Conservation (phyloP, 306 rosid genomes). For the Dalbergia cultrata region DNA sequence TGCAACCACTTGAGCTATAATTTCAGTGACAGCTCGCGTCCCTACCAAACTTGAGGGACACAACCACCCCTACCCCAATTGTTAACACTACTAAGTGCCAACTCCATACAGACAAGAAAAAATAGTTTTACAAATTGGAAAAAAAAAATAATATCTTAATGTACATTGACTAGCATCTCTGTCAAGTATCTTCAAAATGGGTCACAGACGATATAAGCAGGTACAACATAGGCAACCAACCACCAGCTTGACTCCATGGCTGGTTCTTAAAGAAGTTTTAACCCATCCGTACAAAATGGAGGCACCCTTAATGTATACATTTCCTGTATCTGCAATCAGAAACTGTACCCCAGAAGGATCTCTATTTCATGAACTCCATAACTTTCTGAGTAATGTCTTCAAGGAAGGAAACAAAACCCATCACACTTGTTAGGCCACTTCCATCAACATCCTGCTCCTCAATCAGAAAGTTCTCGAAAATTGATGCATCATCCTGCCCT, state of each 20-base stretch:
- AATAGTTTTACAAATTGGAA: conserved; percentile 10
- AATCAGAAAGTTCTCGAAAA: conserved; percentile 88
- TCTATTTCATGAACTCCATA: conserved; percentile 76
- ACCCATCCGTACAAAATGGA: conserved; percentile 44
- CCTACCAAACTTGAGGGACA: no score
- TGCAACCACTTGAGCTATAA: neutral
- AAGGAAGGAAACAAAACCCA: conserved; percentile 87
- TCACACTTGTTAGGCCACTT: conserved; percentile 82
- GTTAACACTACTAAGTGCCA: neutral
- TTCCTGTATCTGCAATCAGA: conserved; percentile 41
- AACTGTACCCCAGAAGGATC: conserved; percentile 39
- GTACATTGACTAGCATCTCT: conserved; percentile 48
- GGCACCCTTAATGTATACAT: conserved; percentile 41
- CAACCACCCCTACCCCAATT: neutral
- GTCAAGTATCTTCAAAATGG: conserved; percentile 13
- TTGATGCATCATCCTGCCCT: conserved; percentile 89
- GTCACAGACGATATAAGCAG: conserved; percentile 27
- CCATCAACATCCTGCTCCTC: conserved; percentile 98
- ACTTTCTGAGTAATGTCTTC: conserved; percentile 78
- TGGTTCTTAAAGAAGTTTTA: conserved; percentile 24
- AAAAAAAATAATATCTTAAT: conserved; percentile 25
- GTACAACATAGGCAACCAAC: conserved; percentile 42
- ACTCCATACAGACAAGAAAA: conserved; percentile 9
- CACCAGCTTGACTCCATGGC: conserved; percentile 34
- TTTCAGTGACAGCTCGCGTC: neutral